phyloP scores from a whole-genome alignment of 2,329 filamentous ascomycete genomes.

The Nigrospora osmanthi region DNA sequence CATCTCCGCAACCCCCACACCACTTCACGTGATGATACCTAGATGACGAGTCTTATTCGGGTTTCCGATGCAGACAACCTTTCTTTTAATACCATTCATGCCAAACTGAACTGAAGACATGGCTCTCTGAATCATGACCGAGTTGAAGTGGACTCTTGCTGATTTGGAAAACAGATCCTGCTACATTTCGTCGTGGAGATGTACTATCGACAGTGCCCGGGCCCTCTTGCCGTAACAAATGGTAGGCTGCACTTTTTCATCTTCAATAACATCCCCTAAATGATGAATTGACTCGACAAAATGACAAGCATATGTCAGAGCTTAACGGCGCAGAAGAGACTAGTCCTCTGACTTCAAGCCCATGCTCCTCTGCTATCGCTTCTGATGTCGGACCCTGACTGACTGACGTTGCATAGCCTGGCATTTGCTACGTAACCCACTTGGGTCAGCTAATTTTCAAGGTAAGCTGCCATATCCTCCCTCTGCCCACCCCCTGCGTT shows the following conservation, averaged over 20 bases:
- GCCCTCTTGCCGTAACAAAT: background rate
- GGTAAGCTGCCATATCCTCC: slow-evolving; percentile 8
- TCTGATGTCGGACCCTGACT: slow-evolving; percentile 20
- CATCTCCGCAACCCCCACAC: slow-evolving; percentile 7
- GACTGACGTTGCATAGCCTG: background rate
- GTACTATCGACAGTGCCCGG: too few relatives aligned
- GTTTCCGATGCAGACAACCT: slow-evolving; percentile 53
- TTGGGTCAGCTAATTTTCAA: slow-evolving; percentile 1
- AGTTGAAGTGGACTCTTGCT: too few relatives aligned
- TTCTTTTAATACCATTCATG: slow-evolving; percentile 54
- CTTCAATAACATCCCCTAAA: slow-evolving; percentile 24
- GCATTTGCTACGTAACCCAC: background rate
- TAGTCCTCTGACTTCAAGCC: slow-evolving; percentile 10
- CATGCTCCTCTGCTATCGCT: background rate
- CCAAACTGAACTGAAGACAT: slow-evolving; percentile 33
- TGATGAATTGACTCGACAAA: slow-evolving; percentile 79
- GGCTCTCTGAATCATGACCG: too few relatives aligned
- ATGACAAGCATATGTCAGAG: slow-evolving; percentile 99
- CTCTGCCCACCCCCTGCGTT: slow-evolving; percentile 7
- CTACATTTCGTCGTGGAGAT: background rate
- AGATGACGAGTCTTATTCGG: slow-evolving; percentile 62
- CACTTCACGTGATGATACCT: slow-evolving; percentile 37
- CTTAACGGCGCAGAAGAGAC: slow-evolving; percentile 44
- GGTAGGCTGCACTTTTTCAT: background rate
- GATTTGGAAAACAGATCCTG: too few relatives aligned